Percentiles rank a stretch among this genome's conserved stretches.
These are phyloP conservation scores for Gastrodia elata DNA, from an alignment of 106 monocot species.

Conservation along the genomic window DNA sequence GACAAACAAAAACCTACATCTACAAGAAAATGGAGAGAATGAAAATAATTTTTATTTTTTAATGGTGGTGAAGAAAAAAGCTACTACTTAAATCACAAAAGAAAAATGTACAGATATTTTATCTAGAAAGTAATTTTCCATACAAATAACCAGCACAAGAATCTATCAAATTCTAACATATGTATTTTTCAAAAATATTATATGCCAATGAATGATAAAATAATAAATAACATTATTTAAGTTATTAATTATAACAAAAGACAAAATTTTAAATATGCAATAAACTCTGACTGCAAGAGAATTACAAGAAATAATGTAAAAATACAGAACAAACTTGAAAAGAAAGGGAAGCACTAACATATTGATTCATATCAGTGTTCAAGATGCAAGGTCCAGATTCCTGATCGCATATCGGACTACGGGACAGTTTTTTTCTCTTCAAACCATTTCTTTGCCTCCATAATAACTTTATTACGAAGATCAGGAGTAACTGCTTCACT, in stretches of 20 bases:
- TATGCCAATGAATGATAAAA: constrained; percentile 3
- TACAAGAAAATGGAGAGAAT: not conserved
- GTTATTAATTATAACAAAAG: not conserved
- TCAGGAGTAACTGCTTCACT: constrained; percentile 24
- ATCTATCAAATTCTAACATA: not conserved
- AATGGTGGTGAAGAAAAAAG: not conserved
- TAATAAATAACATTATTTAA: not conserved
- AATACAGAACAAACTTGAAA: not conserved
- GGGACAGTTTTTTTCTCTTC: constrained; percentile 41
- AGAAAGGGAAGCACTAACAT: constrained; percentile 23
- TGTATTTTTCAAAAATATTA: not conserved
- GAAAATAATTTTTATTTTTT: not conserved
- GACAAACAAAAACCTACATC: not conserved
- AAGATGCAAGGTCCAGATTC: constrained; percentile 40
- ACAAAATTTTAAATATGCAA: not conserved
- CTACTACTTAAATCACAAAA: not conserved
- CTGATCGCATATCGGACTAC: constrained; percentile 26
- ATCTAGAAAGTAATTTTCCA: not conserved
- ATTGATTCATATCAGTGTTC: constrained; percentile 22
- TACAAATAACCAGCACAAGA: not conserved
- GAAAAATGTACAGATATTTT: not conserved
- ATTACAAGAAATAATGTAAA: not conserved
- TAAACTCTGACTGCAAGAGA: not conserved
- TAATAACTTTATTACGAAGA: constrained; percentile 32
- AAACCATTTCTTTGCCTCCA: constrained; percentile 76